phyloP scores from a whole-genome alignment of 768 basidiomycete genomes.

The Gloeophyllum trabeum region DNA sequence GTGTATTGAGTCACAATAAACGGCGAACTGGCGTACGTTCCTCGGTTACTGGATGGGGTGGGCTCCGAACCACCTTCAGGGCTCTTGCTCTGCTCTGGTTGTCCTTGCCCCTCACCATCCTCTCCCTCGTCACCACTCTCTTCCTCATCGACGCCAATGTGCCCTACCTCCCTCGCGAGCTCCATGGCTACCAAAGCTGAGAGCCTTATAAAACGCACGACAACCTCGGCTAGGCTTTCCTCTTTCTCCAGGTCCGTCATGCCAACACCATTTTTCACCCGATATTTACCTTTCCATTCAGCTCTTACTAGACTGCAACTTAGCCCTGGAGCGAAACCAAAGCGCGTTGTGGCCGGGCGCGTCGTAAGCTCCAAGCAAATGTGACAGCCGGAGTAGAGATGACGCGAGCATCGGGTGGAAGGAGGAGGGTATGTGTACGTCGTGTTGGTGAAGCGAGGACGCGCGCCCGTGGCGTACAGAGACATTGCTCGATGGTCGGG shows the following conservation, averaged over 20 bases:
- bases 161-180: slow-evolving; percentile 53
- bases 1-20: neutral
- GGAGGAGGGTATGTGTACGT: slow-evolving; percentile 59
- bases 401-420: slow-evolving; percentile 57
- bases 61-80: neutral
- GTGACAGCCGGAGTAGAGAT: slow-evolving; percentile 62
- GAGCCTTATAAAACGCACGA: slow-evolving; percentile 63
- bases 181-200: slow-evolving; percentile 74
- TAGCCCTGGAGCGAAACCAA: slow-evolving; percentile 6
- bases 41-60: neutral
- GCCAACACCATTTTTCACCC: neutral
- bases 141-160: slow-evolving; percentile 34
- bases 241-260: neutral
- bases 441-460: too few relatives aligned
- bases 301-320: slow-evolving; percentile 3
- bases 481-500: too few relatives aligned
- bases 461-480: slow-evolving; percentile 16
- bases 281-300: slow-evolving; percentile 1
- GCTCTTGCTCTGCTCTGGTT: neutral
- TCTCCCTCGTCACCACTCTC: slow-evolving; percentile 18
- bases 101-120: neutral
- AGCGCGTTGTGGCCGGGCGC: slow-evolving; percentile 11
- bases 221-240: neutral
- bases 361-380: slow-evolving; percentile 61
- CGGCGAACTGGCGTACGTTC: neutral